Percentiles rank a stretch among this genome's conserved stretches.
Evolutionary conservation across 371 early-diverging fungal species (phyloP).

Genomic region (Mucor sp.): DNA sequence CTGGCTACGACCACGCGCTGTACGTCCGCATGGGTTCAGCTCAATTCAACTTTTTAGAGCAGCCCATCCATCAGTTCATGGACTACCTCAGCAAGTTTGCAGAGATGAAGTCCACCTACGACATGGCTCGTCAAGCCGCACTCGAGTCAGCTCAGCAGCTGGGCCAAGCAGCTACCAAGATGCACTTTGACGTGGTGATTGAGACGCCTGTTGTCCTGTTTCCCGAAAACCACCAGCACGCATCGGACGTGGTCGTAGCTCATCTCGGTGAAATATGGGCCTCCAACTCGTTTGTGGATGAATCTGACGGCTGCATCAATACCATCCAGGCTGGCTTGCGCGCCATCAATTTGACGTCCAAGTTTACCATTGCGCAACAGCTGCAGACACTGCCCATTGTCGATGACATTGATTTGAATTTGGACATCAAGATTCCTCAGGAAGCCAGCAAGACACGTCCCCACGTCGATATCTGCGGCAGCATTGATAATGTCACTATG

Average conservation of each 20-base stretch:
- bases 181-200: constrained; percentile 87
- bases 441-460: constrained; percentile 22
- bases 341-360: constrained; percentile 71
- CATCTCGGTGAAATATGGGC: constrained; percentile 90
- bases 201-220: constrained; percentile 89
- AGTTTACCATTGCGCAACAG: constrained; percentile 38
- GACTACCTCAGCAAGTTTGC: constrained; percentile 78
- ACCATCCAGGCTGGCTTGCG: constrained; percentile 67
- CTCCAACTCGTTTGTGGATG: constrained; percentile 66
- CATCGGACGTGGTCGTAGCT: constrained; percentile 65
- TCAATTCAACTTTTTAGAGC: constrained; percentile 70
- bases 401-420: constrained; percentile 79
- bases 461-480: constrained; percentile 60
- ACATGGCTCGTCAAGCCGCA: constrained; percentile 87
- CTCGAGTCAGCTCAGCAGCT: constrained; percentile 77
- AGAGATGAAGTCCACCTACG: constrained; percentile 86
- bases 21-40: constrained; percentile 82
- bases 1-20: constrained; percentile 87
- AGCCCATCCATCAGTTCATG: constrained; percentile 58
- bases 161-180: constrained; percentile 63
- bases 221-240: constrained; percentile 63
- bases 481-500: constrained; percentile 76
- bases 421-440: constrained; percentile 58
- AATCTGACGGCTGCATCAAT: constrained; percentile 53
- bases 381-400: constrained; percentile 77